Base-by-base conservation (phyloP, 2,329 filamentous ascomycete genomes). In the Fusarium sp. region DNA sequence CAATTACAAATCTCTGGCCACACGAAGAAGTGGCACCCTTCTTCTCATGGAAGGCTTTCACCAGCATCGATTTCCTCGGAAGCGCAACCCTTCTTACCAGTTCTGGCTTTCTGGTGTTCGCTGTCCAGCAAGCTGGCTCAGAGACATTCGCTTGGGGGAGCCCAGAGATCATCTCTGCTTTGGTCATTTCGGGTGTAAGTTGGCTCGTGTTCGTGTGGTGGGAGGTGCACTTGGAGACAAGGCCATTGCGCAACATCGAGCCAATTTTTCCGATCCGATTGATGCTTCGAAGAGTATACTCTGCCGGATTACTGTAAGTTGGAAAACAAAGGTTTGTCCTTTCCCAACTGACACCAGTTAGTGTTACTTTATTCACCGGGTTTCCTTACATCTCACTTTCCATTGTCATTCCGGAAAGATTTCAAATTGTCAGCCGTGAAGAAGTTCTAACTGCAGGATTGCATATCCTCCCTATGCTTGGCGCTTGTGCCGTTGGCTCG, bases 341-440 rank as follows among this genome's bases (percentile, higher is more conserved):
- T 12, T 30, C 6, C 8, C 24, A 51, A 18, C 70, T 79, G 31
- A 79, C 65, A n/a, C 26, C 60, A 31, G n/a, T 33, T 7, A 89
- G 87, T 22, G 85, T 87, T 31, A 90, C 88, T 6, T 80, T 91
- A 22, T 82, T 91, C 24, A 86, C 86, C 1, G 89, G 89, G 5
- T 89, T 88, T 57, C 83, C 86, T 1, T 91, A 90, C 68, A 86
- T 91, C 28, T 82, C 87, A 9, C 83, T 90, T n/a, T 85, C 88
- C 18, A 86, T 91, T 62, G 84, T 86, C 36, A 84, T 91, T 9
- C 89, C 90, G 2, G 87, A 91, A 71, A 82, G 88, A 12, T 89
- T 90, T 55, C 89, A 91, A 68, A 86, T 91, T 41, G 85, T 90
- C 58, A 87, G 90, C 69, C 82, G 81, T 11, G 84, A 90, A 54